A percentile compares a stretch with the other conserved stretches of the same genome.
Evolutionary conservation across 805 yeast species (phyloP).

Genomic region (Isabelozyma heimii): DNA sequence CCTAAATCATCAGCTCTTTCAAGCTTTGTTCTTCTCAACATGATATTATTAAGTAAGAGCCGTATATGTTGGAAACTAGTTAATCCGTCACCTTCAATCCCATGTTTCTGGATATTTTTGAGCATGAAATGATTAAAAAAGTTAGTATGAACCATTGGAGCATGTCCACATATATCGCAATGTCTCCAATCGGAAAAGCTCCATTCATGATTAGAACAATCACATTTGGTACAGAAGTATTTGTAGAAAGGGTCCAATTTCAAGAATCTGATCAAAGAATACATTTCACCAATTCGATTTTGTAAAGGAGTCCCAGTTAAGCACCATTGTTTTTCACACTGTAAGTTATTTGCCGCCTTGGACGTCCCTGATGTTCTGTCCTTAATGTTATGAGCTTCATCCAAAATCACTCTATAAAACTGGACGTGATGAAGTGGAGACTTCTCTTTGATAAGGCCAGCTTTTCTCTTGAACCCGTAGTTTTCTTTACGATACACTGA

Average conservation of each 20-base stretch:
- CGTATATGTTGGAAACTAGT: slow-evolving; percentile 78
- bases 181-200: slow-evolving; percentile 75
- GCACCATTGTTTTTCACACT: slow-evolving; percentile 82
- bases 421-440: slow-evolving; percentile 70
- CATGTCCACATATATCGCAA: slow-evolving; percentile 85
- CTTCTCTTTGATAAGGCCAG: slow-evolving; percentile 66
- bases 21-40: slow-evolving; percentile 92
- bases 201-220: slow-evolving; percentile 83
- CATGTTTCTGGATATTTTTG: slow-evolving; percentile 87
- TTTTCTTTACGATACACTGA: slow-evolving; percentile 79
- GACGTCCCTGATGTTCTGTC: slow-evolving; percentile 94
- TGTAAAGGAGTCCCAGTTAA: slow-evolving; percentile 95
- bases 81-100: slow-evolving; percentile 77
- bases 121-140: slow-evolving; percentile 94
- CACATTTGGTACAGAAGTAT: slow-evolving; percentile 92
- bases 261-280: slow-evolving; percentile 84
- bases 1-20: slow-evolving; percentile 98
- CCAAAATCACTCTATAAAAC: slow-evolving; percentile 84
- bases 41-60: slow-evolving; percentile 67
- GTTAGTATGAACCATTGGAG: slow-evolving; percentile 93
- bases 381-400: slow-evolving; percentile 97
- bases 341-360: slow-evolving; percentile 76
- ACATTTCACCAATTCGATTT: slow-evolving; percentile 94
- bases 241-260: slow-evolving; percentile 81
- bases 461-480: slow-evolving; percentile 78